Conservation (phyloP, 148 eudicot genomes). For the Rhododendron mucronatum region DNA sequence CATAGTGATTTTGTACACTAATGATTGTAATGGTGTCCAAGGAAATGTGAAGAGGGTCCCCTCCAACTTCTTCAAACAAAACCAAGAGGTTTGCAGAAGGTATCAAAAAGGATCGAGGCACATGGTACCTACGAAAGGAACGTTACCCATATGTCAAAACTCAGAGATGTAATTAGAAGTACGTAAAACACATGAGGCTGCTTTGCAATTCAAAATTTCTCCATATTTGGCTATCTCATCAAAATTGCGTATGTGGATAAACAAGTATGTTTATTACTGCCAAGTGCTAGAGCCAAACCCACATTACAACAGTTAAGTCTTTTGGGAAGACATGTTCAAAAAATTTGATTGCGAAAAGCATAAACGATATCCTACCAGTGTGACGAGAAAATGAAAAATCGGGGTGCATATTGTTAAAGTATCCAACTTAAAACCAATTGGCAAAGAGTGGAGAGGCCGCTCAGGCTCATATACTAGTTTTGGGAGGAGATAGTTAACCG, state of each 20-base stretch:
- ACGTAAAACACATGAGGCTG: neutral
- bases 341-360: too few relatives aligned
- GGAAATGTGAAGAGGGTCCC: conserved; percentile 35
- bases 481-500: too few relatives aligned
- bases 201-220: neutral
- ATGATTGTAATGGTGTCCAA: conserved; percentile 28
- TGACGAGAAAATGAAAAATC: neutral
- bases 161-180: neutral
- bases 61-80: conserved; percentile 32
- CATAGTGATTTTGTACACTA: neutral
- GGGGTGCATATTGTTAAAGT: too few relatives aligned
- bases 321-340: too few relatives aligned
- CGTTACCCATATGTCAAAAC: neutral
- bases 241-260: neutral
- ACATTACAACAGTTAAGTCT: neutral
- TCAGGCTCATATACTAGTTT: too few relatives aligned
- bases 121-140: conserved; percentile 29
- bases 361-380: too few relatives aligned
- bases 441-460: too few relatives aligned
- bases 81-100: conserved; percentile 26
- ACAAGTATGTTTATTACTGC: neutral
- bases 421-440: too few relatives aligned
- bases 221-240: neutral
- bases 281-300: neutral
- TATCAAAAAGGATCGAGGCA: conserved; percentile 36